Base-by-base conservation (phyloP, 2,329 filamentous ascomycete species). In the Parastagonospora nodorum region DNA sequence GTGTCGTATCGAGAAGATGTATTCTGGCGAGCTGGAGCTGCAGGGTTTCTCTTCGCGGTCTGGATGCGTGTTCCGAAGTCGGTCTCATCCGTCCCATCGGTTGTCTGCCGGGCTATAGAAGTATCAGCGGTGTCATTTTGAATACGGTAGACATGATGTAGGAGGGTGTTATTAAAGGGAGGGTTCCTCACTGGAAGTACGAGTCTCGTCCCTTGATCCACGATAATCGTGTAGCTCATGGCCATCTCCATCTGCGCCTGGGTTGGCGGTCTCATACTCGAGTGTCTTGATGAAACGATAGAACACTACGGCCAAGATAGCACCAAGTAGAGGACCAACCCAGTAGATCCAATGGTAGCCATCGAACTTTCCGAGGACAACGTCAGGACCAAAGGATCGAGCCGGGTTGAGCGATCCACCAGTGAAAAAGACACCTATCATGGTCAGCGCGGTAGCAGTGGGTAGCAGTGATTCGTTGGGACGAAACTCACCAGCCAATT, bases 301-400 rank as follows among this genome's bases (percentile, higher is more conserved):
- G 60, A 81, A 78, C n/a, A 72, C 57, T 2, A 78, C 77, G 10
- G 78, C 77, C 2, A 80, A 49, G 10, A 79, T 48, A 3, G 78
- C 63, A 14, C 79, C 79, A 5, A 81, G 68, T 5, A 72, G 53
- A 5, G 78, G 78, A 1, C 79, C 79, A 39, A 80, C 50, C 79
- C 79, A 81, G 64, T 81, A 81, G 50, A 81, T 78, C 77, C 78
- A 81, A 60, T 81, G 78, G 51, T 79, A 74, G 37, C 66, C 58
- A 5, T 75, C 68, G 58, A 80, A 81, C 8, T 46, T 66, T 35
- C 61, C 58, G 3, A 76, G 67, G 28, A 77, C 67, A n/a, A 80
- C 76, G 51, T 74, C 75, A 15, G 78, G 78, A 16, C 77, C 78
- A 57, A 81, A 78, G 1, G 77, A 78, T 33, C 78, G 77, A 24